Evolutionary conservation across 2,329 filamentous ascomycete species (phyloP), one percentile per base, ranked within the genome.

Genomic region (Pseudofabraea citricarpa): DNA sequence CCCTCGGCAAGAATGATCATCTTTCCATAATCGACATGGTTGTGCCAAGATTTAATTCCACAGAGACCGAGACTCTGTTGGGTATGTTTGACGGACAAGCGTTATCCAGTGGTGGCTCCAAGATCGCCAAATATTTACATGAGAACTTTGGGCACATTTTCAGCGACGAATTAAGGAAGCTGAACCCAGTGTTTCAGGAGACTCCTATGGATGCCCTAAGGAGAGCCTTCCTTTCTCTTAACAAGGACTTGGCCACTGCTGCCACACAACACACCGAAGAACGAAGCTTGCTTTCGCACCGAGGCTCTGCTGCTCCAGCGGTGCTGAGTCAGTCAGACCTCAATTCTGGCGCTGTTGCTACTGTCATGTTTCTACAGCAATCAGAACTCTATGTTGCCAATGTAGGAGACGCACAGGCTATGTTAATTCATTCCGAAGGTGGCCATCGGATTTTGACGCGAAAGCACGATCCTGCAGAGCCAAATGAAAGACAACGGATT

Each of bases 61-160:
- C 86, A 41, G 90, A 97, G 54, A 85, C 88, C 33, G 90, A 97
- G 64, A 90, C 88, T 35, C 74, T 98, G 2, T 70, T 98, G 36
- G 93, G 91, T n/a, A 76, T 98, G 64, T 98, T 98, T 59, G 94
- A 98, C 61, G 93, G 93, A 3, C 88, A 96, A 61, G 79, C 84
- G n/a, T 74, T 94, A 45, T 87, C 88, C 2, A 90, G 81, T 48
- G 87, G 90, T 48, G 94, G 93, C 33, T 96, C 90, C 49, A 94
- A 94, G 69, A 88, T 98, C 55, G 90, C 93, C 52, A 97, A 96
- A 63, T 98, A 88, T 58, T 71, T 98, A 22, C 91, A 98, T 60
- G 93, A 98, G 67, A 91, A 96, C 59, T 96, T 98, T 64, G 87
- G 87, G 19, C 77, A 85, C 47, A 85, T 89, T 13, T 93, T 98